Base-by-base conservation (phyloP, 2,329 filamentous ascomycete genomes). In the Boeremia exigua region DNA sequence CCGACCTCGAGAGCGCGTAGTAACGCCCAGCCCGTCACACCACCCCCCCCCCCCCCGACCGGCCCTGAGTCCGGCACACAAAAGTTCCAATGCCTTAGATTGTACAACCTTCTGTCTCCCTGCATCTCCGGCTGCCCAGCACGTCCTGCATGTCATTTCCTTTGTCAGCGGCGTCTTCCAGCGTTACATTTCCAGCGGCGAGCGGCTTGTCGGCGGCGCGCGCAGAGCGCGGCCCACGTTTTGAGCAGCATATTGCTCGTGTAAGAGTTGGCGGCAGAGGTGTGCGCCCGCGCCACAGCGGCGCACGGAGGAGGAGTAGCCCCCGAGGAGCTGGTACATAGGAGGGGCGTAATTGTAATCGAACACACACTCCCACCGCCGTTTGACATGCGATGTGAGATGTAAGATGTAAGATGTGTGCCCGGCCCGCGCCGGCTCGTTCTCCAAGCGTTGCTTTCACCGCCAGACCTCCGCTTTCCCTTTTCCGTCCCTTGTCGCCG, bases 1-100 rank as follows among this genome's bases (percentile, higher is more conserved):
- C 65, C 11, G 68, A 70, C 10, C 33, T 23, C 10, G 52, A 55
- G 17, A 44, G 39, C 34, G 42, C 40, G 25, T 55, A 15, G 45
- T 29, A 14, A 34, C n/a, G n/a, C n/a, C n/a, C n/a, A n/a, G n/a
- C n/a, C n/a, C n/a, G n/a, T 28, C 12, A n/a, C 3, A 14, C 11
- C 33, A 30, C 19, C 27, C 46, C 28, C 25, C n/a, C 40, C n/a
- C n/a, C n/a, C n/a, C n/a, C n/a, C n/a, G n/a, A n/a, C n/a, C n/a
- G n/a, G n/a, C n/a, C n/a, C n/a, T n/a, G n/a, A n/a, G n/a, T n/a
- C n/a, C n/a, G n/a, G n/a, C n/a, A n/a, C n/a, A n/a, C n/a, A 55
- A 55, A 55, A 55, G 38, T 45, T 46, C 32, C 46, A 15, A 32
- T 23, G 33, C 38, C n/a, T 40, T 55, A 55, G 52, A 55, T 46